Evolutionary conservation across 2,329 filamentous ascomycete species (phyloP).

Genomic region (Mycosphaerelloides madeirae): DNA sequence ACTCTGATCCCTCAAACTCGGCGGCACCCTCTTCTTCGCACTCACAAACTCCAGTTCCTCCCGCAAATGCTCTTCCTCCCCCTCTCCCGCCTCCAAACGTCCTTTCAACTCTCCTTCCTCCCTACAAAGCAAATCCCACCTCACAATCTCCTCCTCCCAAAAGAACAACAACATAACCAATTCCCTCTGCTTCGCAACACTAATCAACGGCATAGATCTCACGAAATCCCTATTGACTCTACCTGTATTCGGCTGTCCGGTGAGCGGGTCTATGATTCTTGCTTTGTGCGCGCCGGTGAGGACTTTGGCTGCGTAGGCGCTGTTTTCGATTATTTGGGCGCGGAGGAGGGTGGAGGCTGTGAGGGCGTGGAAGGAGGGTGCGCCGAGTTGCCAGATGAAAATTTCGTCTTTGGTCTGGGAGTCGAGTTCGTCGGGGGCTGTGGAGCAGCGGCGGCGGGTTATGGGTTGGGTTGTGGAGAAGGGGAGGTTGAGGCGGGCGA

Average conservation of each 20-base stretch:
- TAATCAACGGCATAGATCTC: conserved; percentile 11
- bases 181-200: conserved; percentile 12
- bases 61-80: conserved; percentile 1
- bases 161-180: conserved; percentile 18
- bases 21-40: conserved; percentile 10
- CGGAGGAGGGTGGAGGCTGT: conserved; percentile 1
- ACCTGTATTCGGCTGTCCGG: conserved; percentile 5
- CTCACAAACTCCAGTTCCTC: conserved; percentile 2
- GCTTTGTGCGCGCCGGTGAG: conserved; percentile 2
- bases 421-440: conserved; percentile 2
- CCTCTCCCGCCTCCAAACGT: conserved; percentile 1
- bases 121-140: conserved; percentile 7
- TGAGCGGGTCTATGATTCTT: conserved; percentile 10
- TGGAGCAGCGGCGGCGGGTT: too few relatives aligned
- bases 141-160: conserved; percentile 13
- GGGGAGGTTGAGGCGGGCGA: too few relatives aligned
- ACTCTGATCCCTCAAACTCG: conserved; percentile 13
- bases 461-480: too few relatives aligned
- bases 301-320: neutral
- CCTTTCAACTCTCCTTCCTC: conserved; percentile 9
- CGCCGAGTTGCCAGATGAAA: conserved; percentile 4
- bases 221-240: conserved; percentile 8
- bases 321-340: conserved; percentile 1
- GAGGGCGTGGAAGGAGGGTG: neutral
- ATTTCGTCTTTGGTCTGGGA: conserved; percentile 7